A percentile compares a stretch with the other conserved stretches of the same genome.
These are phyloP conservation scores for Amphirosellinia nigrospora DNA, from an alignment of 495 filamentous ascomycete species.

Conservation along the genomic window DNA sequence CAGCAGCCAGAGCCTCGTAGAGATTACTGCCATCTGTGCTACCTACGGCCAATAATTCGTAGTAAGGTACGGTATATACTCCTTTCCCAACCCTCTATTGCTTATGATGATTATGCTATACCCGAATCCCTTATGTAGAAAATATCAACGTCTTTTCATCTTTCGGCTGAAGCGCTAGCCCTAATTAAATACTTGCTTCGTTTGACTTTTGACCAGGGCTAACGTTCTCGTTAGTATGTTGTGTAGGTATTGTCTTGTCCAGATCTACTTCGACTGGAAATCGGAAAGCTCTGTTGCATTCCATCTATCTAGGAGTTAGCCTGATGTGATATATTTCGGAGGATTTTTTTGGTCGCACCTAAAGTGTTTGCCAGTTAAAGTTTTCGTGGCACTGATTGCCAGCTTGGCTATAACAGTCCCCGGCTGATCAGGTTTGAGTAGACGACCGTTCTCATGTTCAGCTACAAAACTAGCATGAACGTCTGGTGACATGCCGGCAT, in stretches of 20 bases:
- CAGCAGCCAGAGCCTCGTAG: background rate
- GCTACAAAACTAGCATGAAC: slow-evolving; percentile 71
- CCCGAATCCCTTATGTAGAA: slow-evolving; percentile 79
- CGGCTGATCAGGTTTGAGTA: slow-evolving; percentile 83
- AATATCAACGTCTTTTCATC: slow-evolving; percentile 89
- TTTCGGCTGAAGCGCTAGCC: slow-evolving; percentile 78
- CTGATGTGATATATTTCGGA: background rate
- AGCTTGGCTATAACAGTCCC: slow-evolving; percentile 85
- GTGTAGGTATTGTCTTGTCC: slow-evolving; percentile 23
- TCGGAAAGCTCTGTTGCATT: slow-evolving; percentile 66
- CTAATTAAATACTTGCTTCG: background rate
- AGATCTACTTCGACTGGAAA: slow-evolving; percentile 59
- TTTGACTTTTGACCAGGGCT: background rate
- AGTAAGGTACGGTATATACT: slow-evolving; percentile 33
- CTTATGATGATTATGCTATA: slow-evolving; percentile 64
- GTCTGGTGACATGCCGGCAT: slow-evolving; percentile 65
- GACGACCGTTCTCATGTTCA: slow-evolving; percentile 67
- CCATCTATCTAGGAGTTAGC: slow-evolving; percentile 67
- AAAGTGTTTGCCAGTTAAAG: slow-evolving; percentile 77
- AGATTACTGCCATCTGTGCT: background rate
- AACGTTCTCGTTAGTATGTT: slow-evolving; percentile 16
- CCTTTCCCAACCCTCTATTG: slow-evolving; percentile 18
- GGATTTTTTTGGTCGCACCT: slow-evolving; percentile 51
- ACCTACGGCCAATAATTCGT: background rate
- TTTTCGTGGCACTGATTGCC: slow-evolving; percentile 59